Conservation (phyloP, 805 yeast species). For the Metschnikowia matae region DNA sequence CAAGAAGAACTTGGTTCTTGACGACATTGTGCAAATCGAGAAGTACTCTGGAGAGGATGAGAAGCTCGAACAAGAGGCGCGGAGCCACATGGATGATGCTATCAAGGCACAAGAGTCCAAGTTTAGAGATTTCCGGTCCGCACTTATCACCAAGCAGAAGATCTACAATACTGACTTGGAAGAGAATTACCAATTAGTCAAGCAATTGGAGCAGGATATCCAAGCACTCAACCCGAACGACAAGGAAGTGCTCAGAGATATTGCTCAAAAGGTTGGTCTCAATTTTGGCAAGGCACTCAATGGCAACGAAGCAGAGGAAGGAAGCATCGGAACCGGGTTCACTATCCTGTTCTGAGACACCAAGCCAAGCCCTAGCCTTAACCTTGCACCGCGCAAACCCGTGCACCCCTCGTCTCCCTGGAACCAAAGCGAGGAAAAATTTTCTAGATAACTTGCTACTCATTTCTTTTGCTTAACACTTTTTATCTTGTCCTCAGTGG, state of each 20-base stretch:
- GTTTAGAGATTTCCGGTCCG: conserved; percentile 60
- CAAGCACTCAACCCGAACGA: conserved; percentile 12
- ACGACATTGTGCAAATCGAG: conserved; percentile 14
- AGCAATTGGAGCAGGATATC: conserved; percentile 30
- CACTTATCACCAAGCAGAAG: conserved; percentile 52
- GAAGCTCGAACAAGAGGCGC: conserved; percentile 22
- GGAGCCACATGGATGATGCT: conserved; percentile 24
- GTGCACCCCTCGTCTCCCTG: conserved; percentile 2
- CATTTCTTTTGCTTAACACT: not conserved
- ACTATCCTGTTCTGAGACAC: conserved; percentile 11
- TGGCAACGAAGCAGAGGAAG: conserved; percentile 11
- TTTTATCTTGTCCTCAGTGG: not conserved
- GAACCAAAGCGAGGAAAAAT: conserved; percentile 2
- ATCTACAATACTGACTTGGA: conserved; percentile 53
- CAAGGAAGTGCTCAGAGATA: conserved; percentile 13
- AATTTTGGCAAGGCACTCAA: conserved; percentile 7
- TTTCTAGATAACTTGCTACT: not conserved
- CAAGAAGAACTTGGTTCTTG: conserved; percentile 13
- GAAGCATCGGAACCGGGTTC: conserved; percentile 14
- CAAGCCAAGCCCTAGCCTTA: conserved; percentile 7
- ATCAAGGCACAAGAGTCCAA: conserved; percentile 49
- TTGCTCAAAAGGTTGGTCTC: conserved; percentile 12
- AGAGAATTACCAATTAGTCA: conserved; percentile 31
- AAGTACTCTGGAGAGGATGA: conserved; percentile 23
- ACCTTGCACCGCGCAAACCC: conserved; percentile 9